Conservation (phyloP, 2,329 filamentous ascomycete species). For the Nemania abortiva region DNA sequence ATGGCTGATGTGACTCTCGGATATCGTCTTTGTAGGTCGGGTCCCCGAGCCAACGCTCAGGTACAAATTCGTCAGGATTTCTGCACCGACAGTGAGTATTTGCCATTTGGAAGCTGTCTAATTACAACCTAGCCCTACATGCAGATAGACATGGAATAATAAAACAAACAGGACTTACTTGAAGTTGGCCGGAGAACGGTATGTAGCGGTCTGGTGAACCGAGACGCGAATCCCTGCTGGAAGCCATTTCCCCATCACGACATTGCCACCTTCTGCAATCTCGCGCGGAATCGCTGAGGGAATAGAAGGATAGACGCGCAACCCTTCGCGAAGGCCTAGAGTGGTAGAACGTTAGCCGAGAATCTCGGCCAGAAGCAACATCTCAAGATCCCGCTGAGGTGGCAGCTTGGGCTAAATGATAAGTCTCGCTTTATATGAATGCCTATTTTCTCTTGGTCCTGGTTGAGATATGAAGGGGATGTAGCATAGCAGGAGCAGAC, state of each 20-base stretch:
- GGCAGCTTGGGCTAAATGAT: background rate
- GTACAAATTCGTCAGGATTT: constrained; percentile 38
- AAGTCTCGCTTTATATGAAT: background rate
- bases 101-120: background rate
- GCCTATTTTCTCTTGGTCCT: no score
- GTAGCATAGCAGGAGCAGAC: background rate
- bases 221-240: constrained; percentile 39
- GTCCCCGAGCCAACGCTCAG: constrained; percentile 42
- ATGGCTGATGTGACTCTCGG: constrained; percentile 41
- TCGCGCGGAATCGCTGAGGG: constrained; percentile 42
- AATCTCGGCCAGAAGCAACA: background rate
- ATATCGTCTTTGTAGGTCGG: constrained; percentile 31
- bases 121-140: background rate
- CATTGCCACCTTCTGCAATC: constrained; percentile 44
- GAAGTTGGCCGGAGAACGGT: constrained; percentile 35
- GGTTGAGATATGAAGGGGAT: no score
- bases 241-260: constrained; percentile 40
- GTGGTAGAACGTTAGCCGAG: background rate
- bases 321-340: constrained; percentile 43
- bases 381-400: background rate
- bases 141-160: background rate
- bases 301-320: constrained; percentile 45
- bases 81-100: constrained; percentile 19
- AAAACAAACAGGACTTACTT: constrained; percentile 20
- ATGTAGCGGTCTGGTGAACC: constrained; percentile 40